A percentile compares a stretch with the other conserved stretches of the same genome.
Evolutionary conservation across 1,284 basidiomycete genomes (phyloP).

Genomic region (Sanghuangporus sanghuang): DNA sequence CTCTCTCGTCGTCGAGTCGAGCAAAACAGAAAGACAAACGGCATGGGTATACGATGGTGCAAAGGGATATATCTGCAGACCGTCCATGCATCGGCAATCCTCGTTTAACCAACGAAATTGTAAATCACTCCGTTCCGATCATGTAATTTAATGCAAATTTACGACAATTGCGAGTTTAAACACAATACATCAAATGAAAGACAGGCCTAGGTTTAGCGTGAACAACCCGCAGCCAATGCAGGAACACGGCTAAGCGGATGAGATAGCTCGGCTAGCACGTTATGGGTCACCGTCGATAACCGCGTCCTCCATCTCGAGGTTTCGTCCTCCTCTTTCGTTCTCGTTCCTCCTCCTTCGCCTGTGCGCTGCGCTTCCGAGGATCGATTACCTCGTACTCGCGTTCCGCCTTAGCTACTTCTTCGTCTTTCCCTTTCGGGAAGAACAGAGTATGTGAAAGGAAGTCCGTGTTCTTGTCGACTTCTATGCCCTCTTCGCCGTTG

Average conservation of each 20-base stretch:
- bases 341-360: slow-evolving; percentile 68
- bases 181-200: too few relatives aligned
- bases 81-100: too few relatives aligned
- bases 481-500: slow-evolving; percentile 35
- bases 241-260: neutral
- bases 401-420: slow-evolving; percentile 77
- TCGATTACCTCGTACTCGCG: slow-evolving; percentile 89
- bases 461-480: slow-evolving; percentile 77
- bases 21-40: neutral
- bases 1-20: neutral
- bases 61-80: neutral
- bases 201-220: too few relatives aligned
- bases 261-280: neutral
- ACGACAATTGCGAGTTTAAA: too few relatives aligned
- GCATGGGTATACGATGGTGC: neutral
- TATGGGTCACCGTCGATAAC: slow-evolving; percentile 13
- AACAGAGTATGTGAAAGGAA: slow-evolving; percentile 75
- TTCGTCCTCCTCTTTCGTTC: slow-evolving; percentile 50
- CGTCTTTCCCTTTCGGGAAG: slow-evolving; percentile 74
- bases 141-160: too few relatives aligned
- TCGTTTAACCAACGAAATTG: neutral
- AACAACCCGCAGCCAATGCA: too few relatives aligned
- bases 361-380: slow-evolving; percentile 61
- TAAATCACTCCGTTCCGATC: neutral
- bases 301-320: slow-evolving; percentile 23